phyloP scores from a whole-genome alignment of 495 filamentous ascomycete genomes.

The Halenospora varia region DNA sequence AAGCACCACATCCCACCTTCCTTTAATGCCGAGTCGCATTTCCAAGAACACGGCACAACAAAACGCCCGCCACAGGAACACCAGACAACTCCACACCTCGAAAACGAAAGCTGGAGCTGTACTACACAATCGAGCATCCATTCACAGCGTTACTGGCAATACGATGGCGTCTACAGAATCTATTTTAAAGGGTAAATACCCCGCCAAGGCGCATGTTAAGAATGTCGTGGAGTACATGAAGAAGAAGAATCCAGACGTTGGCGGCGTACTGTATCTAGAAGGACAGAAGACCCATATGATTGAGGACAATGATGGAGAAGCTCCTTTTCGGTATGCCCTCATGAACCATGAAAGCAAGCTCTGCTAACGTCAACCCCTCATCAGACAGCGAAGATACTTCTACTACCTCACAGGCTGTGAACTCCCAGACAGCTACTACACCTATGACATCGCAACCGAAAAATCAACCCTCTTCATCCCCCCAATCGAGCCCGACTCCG shows the following conservation, averaged over 20 bases:
- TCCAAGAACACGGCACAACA: background rate
- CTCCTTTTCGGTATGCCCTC: slow-evolving; percentile 64
- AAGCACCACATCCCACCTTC: background rate
- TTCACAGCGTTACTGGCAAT: background rate
- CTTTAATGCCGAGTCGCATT: background rate
- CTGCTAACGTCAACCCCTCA: slow-evolving; percentile 7
- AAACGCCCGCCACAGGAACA: background rate
- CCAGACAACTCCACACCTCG: background rate
- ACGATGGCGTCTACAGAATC: slow-evolving; percentile 29
- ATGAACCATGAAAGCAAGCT: background rate
- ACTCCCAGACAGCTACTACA: slow-evolving; percentile 74
- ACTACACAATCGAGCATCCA: background rate
- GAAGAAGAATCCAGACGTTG: slow-evolving; percentile 51
- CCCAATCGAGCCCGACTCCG: slow-evolving; percentile 77
- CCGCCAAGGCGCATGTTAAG: slow-evolving; percentile 85
- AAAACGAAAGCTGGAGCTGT: background rate
- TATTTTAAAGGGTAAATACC: slow-evolving; percentile 74
- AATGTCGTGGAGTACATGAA: slow-evolving; percentile 75
- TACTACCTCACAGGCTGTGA: slow-evolving; percentile 91
- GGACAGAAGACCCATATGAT: slow-evolving; percentile 70
- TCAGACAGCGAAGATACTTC: slow-evolving; percentile 84
- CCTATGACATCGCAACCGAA: slow-evolving; percentile 69
- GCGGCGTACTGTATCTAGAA: slow-evolving; percentile 80
- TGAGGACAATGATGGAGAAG: slow-evolving; percentile 78
- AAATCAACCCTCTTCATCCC: slow-evolving; percentile 90